These are phyloP conservation scores for Quillaja saponaria DNA, from an alignment of 306 rosid genomes.

Conservation along the genomic window DNA sequence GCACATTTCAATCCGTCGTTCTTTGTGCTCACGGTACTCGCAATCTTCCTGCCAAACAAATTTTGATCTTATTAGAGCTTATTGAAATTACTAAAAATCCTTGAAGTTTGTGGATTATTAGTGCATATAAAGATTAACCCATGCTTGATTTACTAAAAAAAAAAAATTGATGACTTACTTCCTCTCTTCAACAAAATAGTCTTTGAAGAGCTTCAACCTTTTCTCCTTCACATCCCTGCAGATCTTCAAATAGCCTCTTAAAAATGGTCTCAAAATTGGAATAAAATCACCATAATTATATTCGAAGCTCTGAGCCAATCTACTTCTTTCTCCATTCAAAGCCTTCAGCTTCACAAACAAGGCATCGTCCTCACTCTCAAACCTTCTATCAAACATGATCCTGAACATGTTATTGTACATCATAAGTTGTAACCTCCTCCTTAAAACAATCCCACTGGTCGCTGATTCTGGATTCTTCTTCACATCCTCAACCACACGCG, in stretches of 20 bases:
- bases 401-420: constrained; percentile 94
- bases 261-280: constrained; percentile 81
- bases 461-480: constrained; percentile 50
- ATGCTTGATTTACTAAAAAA: too few species aligned
- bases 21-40: constrained; percentile 40
- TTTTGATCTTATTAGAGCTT: too few species aligned
- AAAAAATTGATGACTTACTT: constrained; percentile 70
- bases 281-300: constrained; percentile 89
- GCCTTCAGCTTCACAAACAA: constrained; percentile 56
- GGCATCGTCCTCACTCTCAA: constrained; percentile 75
- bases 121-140: too few species aligned
- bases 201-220: constrained; percentile 77
- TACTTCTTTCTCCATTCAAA: constrained; percentile 76
- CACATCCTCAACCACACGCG: constrained; percentile 69
- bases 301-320: constrained; percentile 88
- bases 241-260: constrained; percentile 73
- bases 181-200: constrained; percentile 78
- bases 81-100: too few species aligned
- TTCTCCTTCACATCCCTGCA: constrained; percentile 79
- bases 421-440: constrained; percentile 71
- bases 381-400: constrained; percentile 79
- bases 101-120: too few species aligned
- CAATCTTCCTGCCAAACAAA: constrained; percentile 62
- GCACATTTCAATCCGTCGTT: constrained; percentile 77
- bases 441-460: constrained; percentile 50